Conservation (phyloP, 2,329 filamentous ascomycete genomes). For the Mycocentrospora acerina region DNA sequence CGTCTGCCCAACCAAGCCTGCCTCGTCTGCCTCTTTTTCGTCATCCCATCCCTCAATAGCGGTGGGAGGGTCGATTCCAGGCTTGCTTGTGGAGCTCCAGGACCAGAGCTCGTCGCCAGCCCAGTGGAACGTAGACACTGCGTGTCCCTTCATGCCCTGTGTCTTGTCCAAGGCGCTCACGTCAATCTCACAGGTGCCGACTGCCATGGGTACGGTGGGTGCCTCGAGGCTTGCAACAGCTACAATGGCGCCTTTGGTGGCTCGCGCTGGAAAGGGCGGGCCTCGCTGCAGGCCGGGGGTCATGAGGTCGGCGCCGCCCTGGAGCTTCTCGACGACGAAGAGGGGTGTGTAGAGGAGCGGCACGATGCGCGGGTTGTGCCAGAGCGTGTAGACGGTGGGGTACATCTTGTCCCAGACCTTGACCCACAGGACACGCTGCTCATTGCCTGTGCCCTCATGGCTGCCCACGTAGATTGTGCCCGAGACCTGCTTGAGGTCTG, state of each 20-base stretch:
- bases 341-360: slow-evolving; percentile 65
- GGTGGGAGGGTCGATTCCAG: slow-evolving; percentile 56
- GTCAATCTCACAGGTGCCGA: slow-evolving; percentile 67
- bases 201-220: slow-evolving; percentile 63
- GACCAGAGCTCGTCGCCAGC: slow-evolving; percentile 69
- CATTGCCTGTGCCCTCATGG: slow-evolving; percentile 53
- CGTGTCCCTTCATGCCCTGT: slow-evolving; percentile 63
- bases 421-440: slow-evolving; percentile 65
- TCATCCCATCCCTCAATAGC: slow-evolving; percentile 55
- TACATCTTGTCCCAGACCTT: slow-evolving; percentile 60
- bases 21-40: slow-evolving; percentile 35
- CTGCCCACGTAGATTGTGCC: slow-evolving; percentile 66
- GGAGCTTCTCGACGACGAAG: slow-evolving; percentile 63
- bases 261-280: slow-evolving; percentile 62
- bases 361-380: slow-evolving; percentile 62
- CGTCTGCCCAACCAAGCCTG: slow-evolving; percentile 42
- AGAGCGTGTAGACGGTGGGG: slow-evolving; percentile 65
- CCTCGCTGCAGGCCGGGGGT: slow-evolving; percentile 66
- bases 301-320: slow-evolving; percentile 68
- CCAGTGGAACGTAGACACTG: slow-evolving; percentile 67
- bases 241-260: slow-evolving; percentile 62
- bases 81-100: slow-evolving; percentile 58
- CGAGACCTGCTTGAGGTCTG: slow-evolving; percentile 61
- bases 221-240: slow-evolving; percentile 61
- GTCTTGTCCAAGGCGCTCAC: slow-evolving; percentile 57